A percentile compares a stretch with the other conserved stretches of the same genome.
These are phyloP conservation scores for Botrytis squamosa DNA, from an alignment of 2,329 filamentous ascomycete species.

Conservation along the genomic window DNA sequence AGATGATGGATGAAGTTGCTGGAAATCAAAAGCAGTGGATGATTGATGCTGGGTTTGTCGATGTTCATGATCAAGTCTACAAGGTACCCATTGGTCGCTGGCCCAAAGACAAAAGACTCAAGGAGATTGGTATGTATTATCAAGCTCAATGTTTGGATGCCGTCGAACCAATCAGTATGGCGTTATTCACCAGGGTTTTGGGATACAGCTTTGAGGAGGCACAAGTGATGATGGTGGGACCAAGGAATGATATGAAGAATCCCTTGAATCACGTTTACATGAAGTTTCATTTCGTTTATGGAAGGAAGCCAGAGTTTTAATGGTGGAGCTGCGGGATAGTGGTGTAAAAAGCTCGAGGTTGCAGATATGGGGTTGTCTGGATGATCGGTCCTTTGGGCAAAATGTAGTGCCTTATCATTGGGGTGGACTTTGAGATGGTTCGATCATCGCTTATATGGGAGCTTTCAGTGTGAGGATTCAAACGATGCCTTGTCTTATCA, in stretches of 20 bases:
- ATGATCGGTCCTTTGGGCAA: neutral
- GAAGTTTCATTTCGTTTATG: constrained; percentile 52
- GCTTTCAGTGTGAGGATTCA: neutral
- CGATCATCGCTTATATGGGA: neutral
- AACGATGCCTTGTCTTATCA: neutral
- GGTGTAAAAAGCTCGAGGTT: neutral
- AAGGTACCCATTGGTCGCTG: constrained; percentile 50
- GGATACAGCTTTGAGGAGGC: constrained; percentile 49
- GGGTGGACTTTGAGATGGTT: neutral
- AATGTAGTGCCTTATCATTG: neutral
- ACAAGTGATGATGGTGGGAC: constrained; percentile 48
- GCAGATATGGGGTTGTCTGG: neutral
- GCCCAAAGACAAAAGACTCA: constrained; percentile 42
- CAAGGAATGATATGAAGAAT: constrained; percentile 49
- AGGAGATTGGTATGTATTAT: constrained; percentile 22
- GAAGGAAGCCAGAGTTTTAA: constrained; percentile 14
- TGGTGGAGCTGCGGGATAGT: neutral
- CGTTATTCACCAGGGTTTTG: constrained; percentile 48
- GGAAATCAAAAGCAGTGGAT: constrained; percentile 40
- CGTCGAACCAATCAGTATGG: constrained; percentile 20
- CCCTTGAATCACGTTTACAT: constrained; percentile 47
- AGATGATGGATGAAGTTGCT: constrained; percentile 45
- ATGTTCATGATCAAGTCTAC: constrained; percentile 41
- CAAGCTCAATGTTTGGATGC: constrained; percentile 21
- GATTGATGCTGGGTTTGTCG: constrained; percentile 51